A percentile compares a stretch with the other conserved stretches of the same genome.
Evolutionary conservation across 306 rosid genomes (phyloP).

Genomic region (Vachellia collinsii): DNA sequence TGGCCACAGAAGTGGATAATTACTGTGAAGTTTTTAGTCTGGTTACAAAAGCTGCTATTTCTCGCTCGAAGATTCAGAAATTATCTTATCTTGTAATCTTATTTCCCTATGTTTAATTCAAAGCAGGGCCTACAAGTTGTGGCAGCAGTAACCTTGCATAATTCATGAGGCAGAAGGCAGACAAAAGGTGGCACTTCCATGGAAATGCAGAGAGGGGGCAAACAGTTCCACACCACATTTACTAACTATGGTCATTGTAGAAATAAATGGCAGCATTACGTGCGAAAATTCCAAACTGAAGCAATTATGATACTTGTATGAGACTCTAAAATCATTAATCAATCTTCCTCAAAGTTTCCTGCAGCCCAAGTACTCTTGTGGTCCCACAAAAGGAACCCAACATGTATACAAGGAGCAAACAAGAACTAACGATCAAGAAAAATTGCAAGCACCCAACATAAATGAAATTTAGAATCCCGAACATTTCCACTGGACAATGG

Average conservation of each 20-base stretch:
- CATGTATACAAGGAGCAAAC: conserved; percentile 14
- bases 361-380: neutral
- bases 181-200: neutral
- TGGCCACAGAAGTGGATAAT: neutral
- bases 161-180: neutral
- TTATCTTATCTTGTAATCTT: neutral
- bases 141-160: neutral
- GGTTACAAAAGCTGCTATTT: neutral
- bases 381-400: conserved; percentile 17
- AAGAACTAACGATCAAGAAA: neutral
- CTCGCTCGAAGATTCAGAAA: neutral
- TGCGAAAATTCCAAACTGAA: conserved; percentile 4
- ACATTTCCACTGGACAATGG: neutral
- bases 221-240: neutral
- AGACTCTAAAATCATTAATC: conserved; percentile 3
- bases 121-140: neutral
- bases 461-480: conserved; percentile 1
- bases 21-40: neutral
- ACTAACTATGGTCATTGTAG: neutral
- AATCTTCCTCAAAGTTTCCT: neutral
- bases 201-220: neutral
- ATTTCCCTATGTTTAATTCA: neutral
- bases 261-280: conserved; percentile 22
- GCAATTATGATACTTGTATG: neutral
- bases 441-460: conserved; percentile 1